These are phyloP conservation scores for Penicillium salamii DNA, from an alignment of 495 filamentous ascomycete species.

Conservation along the genomic window DNA sequence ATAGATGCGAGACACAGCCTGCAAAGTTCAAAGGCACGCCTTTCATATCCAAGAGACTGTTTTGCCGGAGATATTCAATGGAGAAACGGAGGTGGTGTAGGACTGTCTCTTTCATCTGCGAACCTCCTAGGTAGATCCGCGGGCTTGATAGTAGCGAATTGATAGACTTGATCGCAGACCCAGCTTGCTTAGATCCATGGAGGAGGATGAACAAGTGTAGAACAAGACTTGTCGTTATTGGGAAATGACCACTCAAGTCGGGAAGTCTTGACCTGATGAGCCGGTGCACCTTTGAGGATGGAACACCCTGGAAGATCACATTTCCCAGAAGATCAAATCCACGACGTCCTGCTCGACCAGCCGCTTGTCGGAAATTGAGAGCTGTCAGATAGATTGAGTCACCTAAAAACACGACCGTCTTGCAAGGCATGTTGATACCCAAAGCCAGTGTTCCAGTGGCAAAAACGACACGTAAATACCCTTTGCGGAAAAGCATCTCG, in stretches of 20 bases:
- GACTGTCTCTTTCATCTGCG: constrained; percentile 58
- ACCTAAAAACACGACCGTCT: constrained; percentile 73
- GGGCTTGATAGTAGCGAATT: constrained; percentile 66
- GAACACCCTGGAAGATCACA: constrained; percentile 68
- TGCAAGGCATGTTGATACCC: constrained; percentile 85
- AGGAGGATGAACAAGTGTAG: constrained; percentile 66
- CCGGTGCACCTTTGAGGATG: constrained; percentile 51
- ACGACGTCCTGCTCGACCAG: constrained; percentile 74
- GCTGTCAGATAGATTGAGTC: constrained; percentile 70
- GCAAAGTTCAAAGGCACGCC: constrained; percentile 71
- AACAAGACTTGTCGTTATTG: constrained; percentile 69
- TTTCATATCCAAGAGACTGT: constrained; percentile 55
- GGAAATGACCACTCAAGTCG: constrained; percentile 74
- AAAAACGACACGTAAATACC: constrained; percentile 68
- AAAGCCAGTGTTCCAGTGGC: constrained; percentile 74
- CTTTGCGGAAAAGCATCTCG: constrained; percentile 62
- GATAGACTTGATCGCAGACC: constrained; percentile 58
- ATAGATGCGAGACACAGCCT: constrained; percentile 62
- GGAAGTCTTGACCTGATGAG: constrained; percentile 70
- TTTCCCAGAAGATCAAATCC: constrained; percentile 80
- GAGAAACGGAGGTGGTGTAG: constrained; percentile 76
- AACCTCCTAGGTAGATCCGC: constrained; percentile 64
- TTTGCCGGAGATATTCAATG: constrained; percentile 72
- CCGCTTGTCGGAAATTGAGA: constrained; percentile 71
- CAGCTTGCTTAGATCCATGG: constrained; percentile 58